A percentile compares a stretch with the other conserved stretches of the same genome.
phyloP scores from a whole-genome alignment of 352 stramenopile species.

The Globisporangium viniferum region DNA sequence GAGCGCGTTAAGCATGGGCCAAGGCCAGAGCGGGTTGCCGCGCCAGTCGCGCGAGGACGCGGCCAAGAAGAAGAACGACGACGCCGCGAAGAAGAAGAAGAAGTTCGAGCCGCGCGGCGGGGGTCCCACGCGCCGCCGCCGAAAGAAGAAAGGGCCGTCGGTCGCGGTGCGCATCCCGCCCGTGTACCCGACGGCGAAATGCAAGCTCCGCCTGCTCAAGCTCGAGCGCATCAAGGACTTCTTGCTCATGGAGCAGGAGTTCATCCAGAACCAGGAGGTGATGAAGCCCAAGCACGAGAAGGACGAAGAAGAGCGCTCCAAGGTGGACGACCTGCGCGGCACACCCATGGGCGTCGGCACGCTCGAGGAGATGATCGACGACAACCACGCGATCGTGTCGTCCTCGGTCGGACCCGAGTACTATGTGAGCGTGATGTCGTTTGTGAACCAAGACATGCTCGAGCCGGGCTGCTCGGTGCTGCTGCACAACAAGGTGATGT shows the following conservation, averaged over 20 bases:
- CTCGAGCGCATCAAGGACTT: conserved; percentile 99
- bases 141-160: conserved; percentile 91
- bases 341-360: conserved; percentile 98
- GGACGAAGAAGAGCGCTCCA: conserved; percentile 98
- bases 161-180: conserved; percentile 86
- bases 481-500: conserved; percentile 99
- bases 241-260: conserved; percentile 99
- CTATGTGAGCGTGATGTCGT: conserved; percentile 99
- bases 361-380: conserved; percentile 99
- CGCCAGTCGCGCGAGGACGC: conserved; percentile 75
- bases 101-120: conserved; percentile 90
- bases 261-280: conserved; percentile 99
- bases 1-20: conserved; percentile 49
- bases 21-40: conserved; percentile 83
- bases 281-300: conserved; percentile 99
- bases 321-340: conserved; percentile 98
- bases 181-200: conserved; percentile 98
- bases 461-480: conserved; percentile 98
- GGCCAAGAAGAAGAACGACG: conserved; percentile 88
- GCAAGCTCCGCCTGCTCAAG: conserved; percentile 99
- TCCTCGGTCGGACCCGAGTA: conserved; percentile 98
- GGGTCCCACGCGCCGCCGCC: conserved; percentile 83
- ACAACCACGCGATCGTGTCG: conserved; percentile 99
- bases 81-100: conserved; percentile 93
- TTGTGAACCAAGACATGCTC: conserved; percentile 99